Conservation (phyloP, 768 basidiomycete genomes). For the Auriscalpium orientale region DNA sequence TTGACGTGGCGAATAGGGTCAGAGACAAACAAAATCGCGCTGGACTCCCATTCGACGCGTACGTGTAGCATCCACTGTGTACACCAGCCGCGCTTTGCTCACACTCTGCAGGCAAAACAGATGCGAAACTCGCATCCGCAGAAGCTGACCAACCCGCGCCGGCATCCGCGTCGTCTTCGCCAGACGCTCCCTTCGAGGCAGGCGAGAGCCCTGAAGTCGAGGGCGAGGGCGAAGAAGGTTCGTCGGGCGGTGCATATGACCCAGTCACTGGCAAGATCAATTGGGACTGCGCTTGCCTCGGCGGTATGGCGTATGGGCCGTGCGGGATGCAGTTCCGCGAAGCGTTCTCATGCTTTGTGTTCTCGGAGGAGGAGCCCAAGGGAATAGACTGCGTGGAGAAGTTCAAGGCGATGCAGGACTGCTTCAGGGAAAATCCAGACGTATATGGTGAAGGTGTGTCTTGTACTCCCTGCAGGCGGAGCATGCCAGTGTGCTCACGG, state of each 20-base stretch:
- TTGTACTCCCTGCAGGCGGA: background rate
- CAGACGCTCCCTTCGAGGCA: background rate
- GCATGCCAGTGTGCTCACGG: background rate
- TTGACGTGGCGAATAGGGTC: constrained; percentile 23
- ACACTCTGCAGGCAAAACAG: constrained; percentile 2
- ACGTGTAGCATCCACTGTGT: constrained; percentile 2
- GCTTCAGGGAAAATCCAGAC: constrained; percentile 94
- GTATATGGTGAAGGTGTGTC: constrained; percentile 87
- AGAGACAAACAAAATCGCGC: constrained; percentile 14
- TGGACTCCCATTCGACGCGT: constrained; percentile 16
- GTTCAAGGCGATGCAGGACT: constrained; percentile 96
- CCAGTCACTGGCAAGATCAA: constrained; percentile 98
- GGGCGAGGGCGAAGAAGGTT: constrained; percentile 19
- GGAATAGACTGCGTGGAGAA: constrained; percentile 97
- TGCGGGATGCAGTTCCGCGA: constrained; percentile 90
- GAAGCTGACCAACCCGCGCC: constrained; percentile 3
- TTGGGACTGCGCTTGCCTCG: constrained; percentile 99
- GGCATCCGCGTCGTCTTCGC: background rate
- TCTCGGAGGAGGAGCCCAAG: constrained; percentile 91
- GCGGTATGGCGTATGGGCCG: constrained; percentile 97
- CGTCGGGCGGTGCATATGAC: constrained; percentile 64
- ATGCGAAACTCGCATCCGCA: background rate
- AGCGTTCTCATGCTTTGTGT: constrained; percentile 96
- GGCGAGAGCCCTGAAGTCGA: constrained; percentile 14
- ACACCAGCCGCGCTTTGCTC: no score